phyloP scores from a whole-genome alignment of 306 rosid species.

The Fagus crenata region DNA sequence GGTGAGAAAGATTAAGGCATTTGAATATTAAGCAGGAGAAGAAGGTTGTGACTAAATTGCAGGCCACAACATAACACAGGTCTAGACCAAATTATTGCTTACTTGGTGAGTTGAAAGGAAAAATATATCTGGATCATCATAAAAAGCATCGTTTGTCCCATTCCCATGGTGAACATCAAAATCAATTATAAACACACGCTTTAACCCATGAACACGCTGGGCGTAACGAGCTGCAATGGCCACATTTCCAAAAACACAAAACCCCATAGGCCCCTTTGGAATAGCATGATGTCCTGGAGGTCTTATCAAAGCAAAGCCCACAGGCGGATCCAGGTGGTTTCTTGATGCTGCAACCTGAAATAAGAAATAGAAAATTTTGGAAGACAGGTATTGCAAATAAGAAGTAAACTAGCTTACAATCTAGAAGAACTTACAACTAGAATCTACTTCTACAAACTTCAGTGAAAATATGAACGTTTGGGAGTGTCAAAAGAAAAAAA shows the following conservation, averaged over 20 bases:
- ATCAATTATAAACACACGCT: constrained; percentile 83
- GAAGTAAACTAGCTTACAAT: constrained; percentile 5
- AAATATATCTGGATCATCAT: constrained; percentile 79
- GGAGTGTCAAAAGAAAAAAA: not conserved
- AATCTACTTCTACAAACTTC: not conserved
- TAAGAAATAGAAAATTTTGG: constrained; percentile 1
- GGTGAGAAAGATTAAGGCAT: not conserved
- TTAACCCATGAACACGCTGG: constrained; percentile 76
- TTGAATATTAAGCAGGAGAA: constrained; percentile 3
- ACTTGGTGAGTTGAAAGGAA: constrained; percentile 96
- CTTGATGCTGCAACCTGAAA: constrained; percentile 71
- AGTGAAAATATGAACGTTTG: not conserved
- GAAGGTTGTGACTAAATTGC: constrained; percentile 27
- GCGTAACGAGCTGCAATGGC: constrained; percentile 94
- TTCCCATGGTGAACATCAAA: constrained; percentile 96
- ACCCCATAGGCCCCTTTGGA: constrained; percentile 93
- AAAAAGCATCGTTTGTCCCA: constrained; percentile 95
- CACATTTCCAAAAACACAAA: constrained; percentile 87
- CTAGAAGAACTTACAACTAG: constrained; percentile 14
- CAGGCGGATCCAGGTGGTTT: constrained; percentile 54
- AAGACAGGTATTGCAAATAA: not conserved
- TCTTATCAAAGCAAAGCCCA: constrained; percentile 90
- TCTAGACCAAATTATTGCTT: constrained; percentile 38
- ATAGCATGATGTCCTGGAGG: constrained; percentile 99
- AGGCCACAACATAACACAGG: constrained; percentile 3